Evolutionary conservation across 2,329 filamentous ascomycete genomes (phyloP).

Genomic region (Alternaria rosae): DNA sequence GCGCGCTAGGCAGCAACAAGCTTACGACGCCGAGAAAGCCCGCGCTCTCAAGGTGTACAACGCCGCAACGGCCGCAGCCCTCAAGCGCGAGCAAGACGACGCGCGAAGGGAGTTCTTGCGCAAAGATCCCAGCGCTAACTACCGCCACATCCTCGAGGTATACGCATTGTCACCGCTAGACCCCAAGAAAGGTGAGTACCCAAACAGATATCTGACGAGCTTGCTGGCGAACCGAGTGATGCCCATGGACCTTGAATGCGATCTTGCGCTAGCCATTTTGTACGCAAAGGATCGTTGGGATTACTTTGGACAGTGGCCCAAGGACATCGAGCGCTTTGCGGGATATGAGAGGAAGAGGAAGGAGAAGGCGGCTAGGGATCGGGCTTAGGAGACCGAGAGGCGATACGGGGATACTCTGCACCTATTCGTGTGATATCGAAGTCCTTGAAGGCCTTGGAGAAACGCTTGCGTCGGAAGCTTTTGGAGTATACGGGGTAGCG

Average conservation of each 20-base stretch:
- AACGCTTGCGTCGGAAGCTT: neutral
- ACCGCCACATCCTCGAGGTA: conserved; percentile 15
- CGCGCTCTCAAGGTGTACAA: neutral
- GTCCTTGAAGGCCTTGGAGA: neutral
- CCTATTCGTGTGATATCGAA: neutral
- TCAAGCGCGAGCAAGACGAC: conserved; percentile 3
- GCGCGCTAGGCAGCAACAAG: neutral
- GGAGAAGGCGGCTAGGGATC: neutral
- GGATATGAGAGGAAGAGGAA: neutral
- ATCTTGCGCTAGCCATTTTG: conserved; percentile 15
- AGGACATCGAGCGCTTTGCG: neutral
- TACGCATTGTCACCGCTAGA: neutral
- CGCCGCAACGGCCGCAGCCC: neutral
- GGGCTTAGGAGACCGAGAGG: neutral
- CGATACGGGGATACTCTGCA: neutral
- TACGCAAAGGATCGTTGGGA: conserved; percentile 25
- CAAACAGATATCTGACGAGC: conserved; percentile 2
- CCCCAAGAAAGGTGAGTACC: neutral
- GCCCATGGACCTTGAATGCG: conserved; percentile 7
- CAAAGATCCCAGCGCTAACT: conserved; percentile 13
- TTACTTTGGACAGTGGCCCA: conserved; percentile 5
- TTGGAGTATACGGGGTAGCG: neutral
- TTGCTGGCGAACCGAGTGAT: conserved; percentile 20
- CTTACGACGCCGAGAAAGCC: neutral
- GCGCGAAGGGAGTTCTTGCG: conserved; percentile 7